phyloP scores from a whole-genome alignment of 2,329 filamentous ascomycete species.

The Xylariaceae sp. region DNA sequence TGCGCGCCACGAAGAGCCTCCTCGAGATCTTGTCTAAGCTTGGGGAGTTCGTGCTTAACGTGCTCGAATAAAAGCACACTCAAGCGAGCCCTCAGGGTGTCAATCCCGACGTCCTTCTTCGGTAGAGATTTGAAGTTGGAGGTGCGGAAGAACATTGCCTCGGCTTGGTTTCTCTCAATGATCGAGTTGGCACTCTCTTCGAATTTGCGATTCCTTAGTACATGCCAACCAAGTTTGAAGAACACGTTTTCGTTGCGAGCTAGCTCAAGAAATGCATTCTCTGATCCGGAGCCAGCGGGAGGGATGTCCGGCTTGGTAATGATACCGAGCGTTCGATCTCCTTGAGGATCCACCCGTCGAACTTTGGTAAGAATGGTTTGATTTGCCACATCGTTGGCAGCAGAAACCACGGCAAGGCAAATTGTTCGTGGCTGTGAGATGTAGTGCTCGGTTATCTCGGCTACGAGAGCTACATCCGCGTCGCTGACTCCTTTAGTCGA shows the following conservation, averaged over 20 bases:
- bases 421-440: conserved; percentile 42
- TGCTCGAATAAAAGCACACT: conserved; percentile 12
- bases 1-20: not conserved
- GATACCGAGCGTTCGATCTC: conserved; percentile 40
- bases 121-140: conserved; percentile 5
- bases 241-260: conserved; percentile 39
- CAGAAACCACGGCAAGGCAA: conserved; percentile 44
- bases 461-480: conserved; percentile 26
- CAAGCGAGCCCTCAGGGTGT: conserved; percentile 1
- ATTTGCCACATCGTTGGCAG: conserved; percentile 40
- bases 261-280: conserved; percentile 35
- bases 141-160: conserved; percentile 7
- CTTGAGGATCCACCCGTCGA: conserved; percentile 32
- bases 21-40: conserved; percentile 5
- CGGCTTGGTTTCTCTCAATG: conserved; percentile 1
- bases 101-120: not conserved
- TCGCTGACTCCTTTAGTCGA: conserved; percentile 25
- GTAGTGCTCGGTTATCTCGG: conserved; percentile 35
- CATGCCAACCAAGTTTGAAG: conserved; percentile 47
- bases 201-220: conserved; percentile 37
- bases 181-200: conserved; percentile 7
- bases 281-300: conserved; percentile 31
- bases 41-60: conserved; percentile 7
- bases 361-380: conserved; percentile 40
- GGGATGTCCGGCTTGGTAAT: conserved; percentile 44